These are phyloP conservation scores for Rhodotorula taiwanensis DNA, from an alignment of 768 basidiomycete species.

Conservation along the genomic window DNA sequence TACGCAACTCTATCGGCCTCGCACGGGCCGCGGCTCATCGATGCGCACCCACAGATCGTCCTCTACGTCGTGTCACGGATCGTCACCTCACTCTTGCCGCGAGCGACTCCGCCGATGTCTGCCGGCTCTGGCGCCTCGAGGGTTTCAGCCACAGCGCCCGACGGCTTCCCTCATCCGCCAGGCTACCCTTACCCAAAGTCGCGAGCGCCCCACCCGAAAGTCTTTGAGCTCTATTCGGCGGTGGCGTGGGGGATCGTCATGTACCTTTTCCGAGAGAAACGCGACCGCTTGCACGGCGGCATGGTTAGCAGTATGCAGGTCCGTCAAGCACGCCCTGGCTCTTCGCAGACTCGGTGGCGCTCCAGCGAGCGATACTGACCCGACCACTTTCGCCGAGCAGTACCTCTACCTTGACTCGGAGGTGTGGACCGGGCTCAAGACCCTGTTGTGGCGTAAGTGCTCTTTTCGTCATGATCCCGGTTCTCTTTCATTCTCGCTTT, in stretches of 20 bases:
- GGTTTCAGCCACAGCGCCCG: conserved; percentile 6
- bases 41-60: conserved; percentile 70
- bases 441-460: conserved; percentile 62
- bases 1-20: too few species aligned
- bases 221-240: conserved; percentile 81
- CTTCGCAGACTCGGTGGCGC: neutral
- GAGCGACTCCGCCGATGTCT: conserved; percentile 53
- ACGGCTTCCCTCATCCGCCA: conserved; percentile 40
- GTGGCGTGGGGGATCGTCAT: conserved; percentile 91
- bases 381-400: neutral
- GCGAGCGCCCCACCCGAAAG: conserved; percentile 71
- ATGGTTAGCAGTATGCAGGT: conserved; percentile 88
- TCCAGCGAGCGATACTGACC: neutral
- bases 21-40: too few species aligned
- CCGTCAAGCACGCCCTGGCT: neutral
- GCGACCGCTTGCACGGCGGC: conserved; percentile 89
- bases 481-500: too few species aligned
- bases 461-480: too few species aligned
- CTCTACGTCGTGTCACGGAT: conserved; percentile 92
- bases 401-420: conserved; percentile 95
- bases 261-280: conserved; percentile 83
- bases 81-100: conserved; percentile 81
- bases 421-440: conserved; percentile 69
- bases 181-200: conserved; percentile 49
- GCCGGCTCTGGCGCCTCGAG: conserved; percentile 44